phyloP scores from a whole-genome alignment of 176 grass and related monocot species.

The Bolboschoenus planiculmis region DNA sequence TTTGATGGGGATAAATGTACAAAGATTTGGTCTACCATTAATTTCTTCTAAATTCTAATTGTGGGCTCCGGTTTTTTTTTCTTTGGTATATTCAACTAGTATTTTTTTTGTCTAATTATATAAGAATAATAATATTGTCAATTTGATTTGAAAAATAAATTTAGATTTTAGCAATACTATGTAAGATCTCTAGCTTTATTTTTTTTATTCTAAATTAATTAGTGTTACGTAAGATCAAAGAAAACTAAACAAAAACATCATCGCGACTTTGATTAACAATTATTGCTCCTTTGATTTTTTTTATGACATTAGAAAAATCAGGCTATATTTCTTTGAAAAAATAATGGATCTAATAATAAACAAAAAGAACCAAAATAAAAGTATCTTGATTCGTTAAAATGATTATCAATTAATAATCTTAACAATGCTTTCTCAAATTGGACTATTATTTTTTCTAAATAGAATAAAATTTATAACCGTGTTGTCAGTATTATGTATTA shows the following conservation, averaged over 20 bases:
- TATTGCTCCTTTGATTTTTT: no score
- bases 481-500: background rate
- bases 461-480: background rate
- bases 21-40: background rate
- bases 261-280: background rate
- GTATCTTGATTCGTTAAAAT: background rate
- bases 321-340: background rate
- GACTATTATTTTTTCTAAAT: background rate
- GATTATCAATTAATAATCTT: background rate
- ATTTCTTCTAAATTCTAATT: background rate
- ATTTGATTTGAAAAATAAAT: no score
- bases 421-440: background rate
- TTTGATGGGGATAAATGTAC: background rate
- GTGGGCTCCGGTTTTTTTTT: background rate
- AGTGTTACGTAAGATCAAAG: no score
- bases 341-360: background rate
- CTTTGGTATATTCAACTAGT: background rate
- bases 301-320: no score
- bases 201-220: background rate
- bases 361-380: background rate
- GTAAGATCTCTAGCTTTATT: no score
- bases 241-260: background rate
- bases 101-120: no score
- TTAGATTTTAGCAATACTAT: no score
- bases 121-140: no score